phyloP scores from a whole-genome alignment of 768 basidiomycete genomes.

The Clitopilus hobsonii region DNA sequence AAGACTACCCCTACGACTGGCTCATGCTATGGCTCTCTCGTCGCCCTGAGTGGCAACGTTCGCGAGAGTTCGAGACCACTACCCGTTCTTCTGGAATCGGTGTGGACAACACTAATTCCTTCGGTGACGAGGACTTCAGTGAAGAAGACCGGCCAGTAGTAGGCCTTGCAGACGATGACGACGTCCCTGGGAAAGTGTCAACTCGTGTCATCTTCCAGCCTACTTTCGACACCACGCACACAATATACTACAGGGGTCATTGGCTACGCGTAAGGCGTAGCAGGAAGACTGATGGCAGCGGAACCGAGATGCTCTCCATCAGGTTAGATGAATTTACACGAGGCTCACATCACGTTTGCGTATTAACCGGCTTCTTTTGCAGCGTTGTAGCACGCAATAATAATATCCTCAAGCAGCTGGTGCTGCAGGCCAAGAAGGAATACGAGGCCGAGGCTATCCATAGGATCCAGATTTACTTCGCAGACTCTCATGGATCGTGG shows the following conservation, averaged over 20 bases:
- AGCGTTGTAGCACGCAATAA: constrained; percentile 84
- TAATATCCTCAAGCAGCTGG: constrained; percentile 81
- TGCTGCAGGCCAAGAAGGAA: constrained; percentile 84
- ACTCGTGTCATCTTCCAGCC: constrained; percentile 87
- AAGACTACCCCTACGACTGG: constrained; percentile 90
- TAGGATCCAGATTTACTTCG: constrained; percentile 86
- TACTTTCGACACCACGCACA: constrained; percentile 83
- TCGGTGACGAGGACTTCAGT: constrained; percentile 49
- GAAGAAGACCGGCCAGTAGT: constrained; percentile 21
- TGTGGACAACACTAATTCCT: constrained; percentile 51
- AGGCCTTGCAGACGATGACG: constrained; percentile 24
- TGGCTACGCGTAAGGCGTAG: constrained; percentile 75
- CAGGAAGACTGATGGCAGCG: constrained; percentile 63
- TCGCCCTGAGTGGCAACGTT: constrained; percentile 82
- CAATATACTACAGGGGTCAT: constrained; percentile 81
- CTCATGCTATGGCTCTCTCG: constrained; percentile 88
- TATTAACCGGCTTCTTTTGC: constrained; percentile 10
- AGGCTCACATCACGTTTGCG: neutral
- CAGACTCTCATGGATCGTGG: constrained; percentile 86
- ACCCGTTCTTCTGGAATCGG: constrained; percentile 68
- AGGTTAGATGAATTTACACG: constrained; percentile 36
- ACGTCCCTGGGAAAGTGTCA: constrained; percentile 57
- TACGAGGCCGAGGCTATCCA: constrained; percentile 86
- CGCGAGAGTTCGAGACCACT: constrained; percentile 85
- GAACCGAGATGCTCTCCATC: constrained; percentile 73